Percentiles rank a stretch among this genome's conserved stretches.
phyloP scores from a whole-genome alignment of 2,329 filamentous ascomycete species.

The Arthrobotrys conoides region DNA sequence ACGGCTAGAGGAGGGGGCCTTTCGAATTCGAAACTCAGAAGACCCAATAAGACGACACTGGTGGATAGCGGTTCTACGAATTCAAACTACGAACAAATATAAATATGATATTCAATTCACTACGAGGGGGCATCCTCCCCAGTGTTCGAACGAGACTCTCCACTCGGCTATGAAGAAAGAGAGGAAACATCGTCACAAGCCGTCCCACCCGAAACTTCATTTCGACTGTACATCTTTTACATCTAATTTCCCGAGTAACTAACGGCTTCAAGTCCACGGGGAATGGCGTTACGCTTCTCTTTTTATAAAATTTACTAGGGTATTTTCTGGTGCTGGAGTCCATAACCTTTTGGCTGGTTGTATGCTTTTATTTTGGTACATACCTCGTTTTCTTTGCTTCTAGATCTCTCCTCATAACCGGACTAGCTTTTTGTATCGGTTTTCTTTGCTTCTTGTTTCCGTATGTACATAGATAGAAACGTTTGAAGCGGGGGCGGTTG shows the following conservation, averaged over 20 bases:
- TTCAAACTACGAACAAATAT: background rate
- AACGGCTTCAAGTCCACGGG: background rate
- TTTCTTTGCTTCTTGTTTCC: background rate
- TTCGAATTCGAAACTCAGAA: background rate
- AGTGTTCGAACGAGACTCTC: background rate
- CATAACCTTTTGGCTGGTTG: background rate
- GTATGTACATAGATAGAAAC: background rate
- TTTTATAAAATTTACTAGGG: background rate
- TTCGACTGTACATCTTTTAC: conserved; percentile 5
- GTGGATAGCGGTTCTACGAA: background rate
- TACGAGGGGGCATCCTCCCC: background rate
- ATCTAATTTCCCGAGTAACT: background rate
- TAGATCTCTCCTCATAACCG: conserved; percentile 46
- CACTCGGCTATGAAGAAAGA: background rate
- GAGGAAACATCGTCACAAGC: background rate
- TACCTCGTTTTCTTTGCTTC: background rate
- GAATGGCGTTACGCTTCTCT: background rate
- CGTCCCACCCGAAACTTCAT: conserved; percentile 57
- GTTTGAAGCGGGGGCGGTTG: background rate
- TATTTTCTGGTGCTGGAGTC: conserved; percentile 6
- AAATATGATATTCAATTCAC: background rate
- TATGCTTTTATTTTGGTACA: background rate
- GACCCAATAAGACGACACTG: background rate
- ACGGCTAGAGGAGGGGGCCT: conserved; percentile 43
- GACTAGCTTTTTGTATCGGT: background rate